Evolutionary conservation across 2,329 filamentous ascomycete species (phyloP).

Genomic region (Aureobasidium uvarum): DNA sequence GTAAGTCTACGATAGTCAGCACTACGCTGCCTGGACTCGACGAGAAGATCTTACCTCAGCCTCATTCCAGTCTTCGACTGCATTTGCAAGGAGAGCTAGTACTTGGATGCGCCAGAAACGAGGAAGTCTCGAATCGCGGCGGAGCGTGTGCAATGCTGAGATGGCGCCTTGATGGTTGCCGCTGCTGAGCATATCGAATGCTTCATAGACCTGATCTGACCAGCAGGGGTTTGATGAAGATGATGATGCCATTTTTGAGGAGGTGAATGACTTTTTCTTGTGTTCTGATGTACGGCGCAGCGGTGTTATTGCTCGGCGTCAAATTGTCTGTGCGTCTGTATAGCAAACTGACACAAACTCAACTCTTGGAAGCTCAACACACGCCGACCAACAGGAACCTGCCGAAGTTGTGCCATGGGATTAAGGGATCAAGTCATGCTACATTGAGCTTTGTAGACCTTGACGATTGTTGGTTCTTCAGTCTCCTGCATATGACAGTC

Average conservation of each 20-base stretch:
- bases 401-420: not conserved
- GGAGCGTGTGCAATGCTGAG: not conserved
- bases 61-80: not conserved
- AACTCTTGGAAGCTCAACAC: too few species aligned
- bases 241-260: not conserved
- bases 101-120: not conserved
- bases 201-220: not conserved
- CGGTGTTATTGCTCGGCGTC: not conserved
- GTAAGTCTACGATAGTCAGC: not conserved
- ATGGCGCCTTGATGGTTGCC: not conserved
- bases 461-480: not conserved
- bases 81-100: not conserved
- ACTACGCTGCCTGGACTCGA: not conserved
- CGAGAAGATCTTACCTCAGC: not conserved
- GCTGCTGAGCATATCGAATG: not conserved
- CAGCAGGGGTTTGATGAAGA: not conserved
- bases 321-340: not conserved
- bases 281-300: not conserved
- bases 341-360: conserved; percentile 12
- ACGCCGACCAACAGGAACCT: not conserved
- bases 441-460: too few species aligned
- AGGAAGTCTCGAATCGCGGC: not conserved
- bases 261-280: not conserved
- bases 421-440: too few species aligned
- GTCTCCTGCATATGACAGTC: not conserved